Evolutionary conservation across 192 early-diverging fungal genomes (phyloP).

Genomic region (Helicostylum pulchrum): DNA sequence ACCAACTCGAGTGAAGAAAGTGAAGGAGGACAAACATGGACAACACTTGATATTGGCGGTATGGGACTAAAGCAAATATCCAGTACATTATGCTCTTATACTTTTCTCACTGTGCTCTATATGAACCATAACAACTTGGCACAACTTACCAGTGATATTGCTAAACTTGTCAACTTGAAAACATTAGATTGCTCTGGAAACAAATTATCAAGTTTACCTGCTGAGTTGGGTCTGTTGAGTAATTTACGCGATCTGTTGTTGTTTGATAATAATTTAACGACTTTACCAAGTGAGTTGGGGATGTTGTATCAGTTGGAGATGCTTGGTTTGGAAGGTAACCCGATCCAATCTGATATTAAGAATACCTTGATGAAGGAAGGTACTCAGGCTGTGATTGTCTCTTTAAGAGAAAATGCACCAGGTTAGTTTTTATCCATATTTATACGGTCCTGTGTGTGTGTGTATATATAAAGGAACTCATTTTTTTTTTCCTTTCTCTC

Average conservation of each 20-base stretch:
- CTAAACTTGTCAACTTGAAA: slow-evolving; percentile 61
- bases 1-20: not conserved
- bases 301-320: slow-evolving; percentile 85
- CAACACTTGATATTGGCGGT: slow-evolving; percentile 89
- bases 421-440: slow-evolving; percentile 38
- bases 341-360: slow-evolving; percentile 78
- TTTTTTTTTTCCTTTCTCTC: not conserved
- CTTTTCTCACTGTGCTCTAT: slow-evolving; percentile 88
- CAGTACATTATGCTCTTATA: slow-evolving; percentile 72
- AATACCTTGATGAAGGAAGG: slow-evolving; percentile 85
- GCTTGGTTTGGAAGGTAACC: slow-evolving; percentile 94
- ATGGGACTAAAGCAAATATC: slow-evolving; percentile 87
- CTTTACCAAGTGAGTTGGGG: slow-evolving; percentile 86
- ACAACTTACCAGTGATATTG: slow-evolving; percentile 69
- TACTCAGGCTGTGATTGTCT: slow-evolving; percentile 75
- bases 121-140: slow-evolving; percentile 94
- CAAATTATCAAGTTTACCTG: slow-evolving; percentile 77
- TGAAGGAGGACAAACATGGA: slow-evolving; percentile 58
- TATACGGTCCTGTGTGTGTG: not conserved
- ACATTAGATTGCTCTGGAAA: slow-evolving; percentile 90
- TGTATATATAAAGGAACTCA: not conserved
- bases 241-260: slow-evolving; percentile 77
- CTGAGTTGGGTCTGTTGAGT: slow-evolving; percentile 84
- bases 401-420: slow-evolving; percentile 85
- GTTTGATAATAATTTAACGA: slow-evolving; percentile 88